Evolutionary conservation across 2,329 filamentous ascomycete species (phyloP).

Genomic region (Fusarium hainanense): DNA sequence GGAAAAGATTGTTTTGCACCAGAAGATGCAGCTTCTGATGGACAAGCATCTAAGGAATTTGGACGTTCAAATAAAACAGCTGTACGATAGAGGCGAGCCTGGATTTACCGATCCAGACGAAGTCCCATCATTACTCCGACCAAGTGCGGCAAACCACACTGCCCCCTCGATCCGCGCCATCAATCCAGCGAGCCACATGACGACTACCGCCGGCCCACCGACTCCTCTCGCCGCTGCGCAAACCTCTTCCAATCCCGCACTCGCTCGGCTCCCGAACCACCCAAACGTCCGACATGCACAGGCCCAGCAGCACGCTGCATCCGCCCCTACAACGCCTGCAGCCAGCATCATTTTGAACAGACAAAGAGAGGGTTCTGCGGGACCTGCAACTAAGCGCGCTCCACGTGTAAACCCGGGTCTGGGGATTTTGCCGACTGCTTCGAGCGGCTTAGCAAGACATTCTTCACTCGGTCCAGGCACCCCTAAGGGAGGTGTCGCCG

Average conservation of each 20-base stretch:
- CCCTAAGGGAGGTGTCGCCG: conserved; percentile 58
- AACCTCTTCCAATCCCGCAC: conserved; percentile 55
- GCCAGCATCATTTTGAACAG: conserved; percentile 69
- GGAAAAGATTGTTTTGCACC: conserved; percentile 77
- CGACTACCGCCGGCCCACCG: conserved; percentile 42
- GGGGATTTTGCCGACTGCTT: conserved; percentile 61
- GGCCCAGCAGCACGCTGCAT: conserved; percentile 63
- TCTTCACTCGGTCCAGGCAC: conserved; percentile 72
- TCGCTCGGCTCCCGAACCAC: conserved; percentile 56
- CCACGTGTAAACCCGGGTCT: conserved; percentile 61
- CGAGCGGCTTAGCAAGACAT: conserved; percentile 70
- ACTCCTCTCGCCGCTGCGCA: conserved; percentile 44
- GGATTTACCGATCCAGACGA: conserved; percentile 72
- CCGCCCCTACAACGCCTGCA: conserved; percentile 69
- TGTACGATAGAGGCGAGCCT: conserved; percentile 70
- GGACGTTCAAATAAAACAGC: conserved; percentile 70
- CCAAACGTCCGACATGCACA: conserved; percentile 63
- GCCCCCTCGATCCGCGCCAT: conserved; percentile 55
- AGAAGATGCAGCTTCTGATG: conserved; percentile 69
- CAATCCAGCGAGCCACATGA: conserved; percentile 55
- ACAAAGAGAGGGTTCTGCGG: conserved; percentile 69
- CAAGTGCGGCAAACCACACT: conserved; percentile 64
- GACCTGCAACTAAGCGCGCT: conserved; percentile 66
- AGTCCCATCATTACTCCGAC: conserved; percentile 70
- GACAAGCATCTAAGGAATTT: conserved; percentile 72